Conservation (phyloP, 1,139 yeast species). For the Blastobotrys serpentis region DNA sequence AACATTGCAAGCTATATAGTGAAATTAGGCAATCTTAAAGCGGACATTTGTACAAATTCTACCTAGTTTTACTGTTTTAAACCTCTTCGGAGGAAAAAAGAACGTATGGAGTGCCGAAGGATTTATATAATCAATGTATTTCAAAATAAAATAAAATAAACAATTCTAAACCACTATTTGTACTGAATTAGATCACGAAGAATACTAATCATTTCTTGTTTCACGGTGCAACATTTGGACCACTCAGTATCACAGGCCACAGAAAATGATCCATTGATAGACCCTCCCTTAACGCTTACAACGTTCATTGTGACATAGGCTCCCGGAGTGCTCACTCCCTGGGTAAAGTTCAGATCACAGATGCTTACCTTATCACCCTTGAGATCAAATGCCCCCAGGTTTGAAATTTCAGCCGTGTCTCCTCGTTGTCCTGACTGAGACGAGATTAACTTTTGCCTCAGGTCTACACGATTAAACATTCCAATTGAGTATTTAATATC, state of each 20-base stretch:
- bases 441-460: slow-evolving; percentile 1
- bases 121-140: too few species aligned
- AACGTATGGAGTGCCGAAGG: too few species aligned
- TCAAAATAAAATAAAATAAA: neutral
- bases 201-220: slow-evolving; percentile 5
- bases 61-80: too few species aligned
- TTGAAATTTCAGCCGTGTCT: slow-evolving; percentile 26
- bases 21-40: too few species aligned
- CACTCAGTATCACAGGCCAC: slow-evolving; percentile 13
- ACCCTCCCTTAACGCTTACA: slow-evolving; percentile 13
- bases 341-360: slow-evolving; percentile 18
- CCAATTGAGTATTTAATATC: slow-evolving; percentile 21
- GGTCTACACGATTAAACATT: slow-evolving; percentile 19
- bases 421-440: slow-evolving; percentile 15
- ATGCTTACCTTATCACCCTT: slow-evolving; percentile 10
- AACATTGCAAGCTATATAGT: neutral
- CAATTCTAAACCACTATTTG: neutral
- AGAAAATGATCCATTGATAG: slow-evolving; percentile 14
- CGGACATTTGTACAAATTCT: too few species aligned
- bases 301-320: slow-evolving; percentile 16
- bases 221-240: slow-evolving; percentile 5
- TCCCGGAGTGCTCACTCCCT: slow-evolving; percentile 18
- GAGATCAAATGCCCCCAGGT: slow-evolving; percentile 23
- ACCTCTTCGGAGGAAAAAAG: too few species aligned
- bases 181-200: slow-evolving; percentile 1